A percentile compares a stretch with the other conserved stretches of the same genome.
These are phyloP conservation scores for Arabidopsis suecica DNA, from an alignment of 345 rosid genomes.

Conservation along the genomic window DNA sequence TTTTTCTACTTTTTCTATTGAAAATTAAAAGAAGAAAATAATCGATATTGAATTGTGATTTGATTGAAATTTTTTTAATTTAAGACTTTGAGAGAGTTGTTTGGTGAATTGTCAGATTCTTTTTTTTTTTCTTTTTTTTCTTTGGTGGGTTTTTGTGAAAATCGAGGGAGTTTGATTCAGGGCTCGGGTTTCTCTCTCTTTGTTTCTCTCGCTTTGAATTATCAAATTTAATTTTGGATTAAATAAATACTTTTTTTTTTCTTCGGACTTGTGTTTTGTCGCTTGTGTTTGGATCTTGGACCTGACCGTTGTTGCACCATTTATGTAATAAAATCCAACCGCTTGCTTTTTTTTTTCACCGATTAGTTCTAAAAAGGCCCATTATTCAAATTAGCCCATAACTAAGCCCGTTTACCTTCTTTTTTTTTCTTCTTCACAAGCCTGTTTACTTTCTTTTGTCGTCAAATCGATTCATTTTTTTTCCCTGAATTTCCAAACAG, in stretches of 20 bases:
- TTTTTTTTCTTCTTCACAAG: no score
- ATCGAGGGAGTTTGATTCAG: slow-evolving; percentile 45
- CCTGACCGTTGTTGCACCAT: not conserved
- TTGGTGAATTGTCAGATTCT: slow-evolving; percentile 57
- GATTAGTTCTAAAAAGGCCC: not conserved
- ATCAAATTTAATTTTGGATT: slow-evolving; percentile 18
- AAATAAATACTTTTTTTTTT: not conserved
- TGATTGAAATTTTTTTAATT: not conserved
- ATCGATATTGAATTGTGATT: slow-evolving; percentile 3
- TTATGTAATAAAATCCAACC: slow-evolving; percentile 11
- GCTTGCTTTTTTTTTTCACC: not conserved
- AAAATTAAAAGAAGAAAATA: not conserved
- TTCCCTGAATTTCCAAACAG: no score
- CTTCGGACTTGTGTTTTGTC: slow-evolving; percentile 35
- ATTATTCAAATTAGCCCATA: not conserved
- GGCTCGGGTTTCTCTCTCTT: slow-evolving; percentile 40
- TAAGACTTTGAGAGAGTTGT: slow-evolving; percentile 32
- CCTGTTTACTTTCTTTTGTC: not conserved
- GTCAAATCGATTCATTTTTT: no score
- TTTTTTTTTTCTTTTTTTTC: slow-evolving; percentile 32
- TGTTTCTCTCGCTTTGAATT: slow-evolving; percentile 29
- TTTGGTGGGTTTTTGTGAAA: slow-evolving; percentile 40
- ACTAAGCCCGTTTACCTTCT: not conserved
- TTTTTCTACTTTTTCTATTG: not conserved
- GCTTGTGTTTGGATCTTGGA: slow-evolving; percentile 35